phyloP scores from a whole-genome alignment of 305 asterid species.

The Plantago rigida region DNA sequence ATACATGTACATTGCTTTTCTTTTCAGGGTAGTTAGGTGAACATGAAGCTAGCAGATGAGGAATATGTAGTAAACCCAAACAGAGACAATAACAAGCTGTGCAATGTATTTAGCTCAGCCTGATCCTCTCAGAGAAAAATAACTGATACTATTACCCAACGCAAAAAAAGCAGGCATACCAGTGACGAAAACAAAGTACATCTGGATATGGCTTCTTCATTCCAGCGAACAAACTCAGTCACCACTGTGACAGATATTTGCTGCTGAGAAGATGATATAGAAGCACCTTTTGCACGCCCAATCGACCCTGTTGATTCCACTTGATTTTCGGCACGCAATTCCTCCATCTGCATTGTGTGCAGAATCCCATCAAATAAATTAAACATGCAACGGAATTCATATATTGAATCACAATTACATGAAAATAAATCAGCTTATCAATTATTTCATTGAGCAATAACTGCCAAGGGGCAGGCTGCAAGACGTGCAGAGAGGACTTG shows the following conservation, averaged over 20 bases:
- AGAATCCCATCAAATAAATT: not conserved
- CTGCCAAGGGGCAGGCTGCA: constrained; percentile 3
- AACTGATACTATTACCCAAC: constrained; percentile 9
- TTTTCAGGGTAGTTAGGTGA: too few relatives aligned
- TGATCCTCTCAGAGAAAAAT: not conserved
- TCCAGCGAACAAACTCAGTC: constrained; percentile 97
- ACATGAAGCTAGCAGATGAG: not conserved
- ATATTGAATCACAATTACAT: constrained; percentile 9
- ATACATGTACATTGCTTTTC: too few relatives aligned
- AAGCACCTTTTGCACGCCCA: constrained; percentile 92
- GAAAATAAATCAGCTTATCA: constrained; percentile 10
- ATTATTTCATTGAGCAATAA: constrained; percentile 16
- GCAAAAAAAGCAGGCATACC: constrained; percentile 38
- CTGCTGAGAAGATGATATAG: constrained; percentile 69
- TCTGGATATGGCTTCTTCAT: constrained; percentile 91
- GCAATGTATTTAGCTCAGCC: constrained; percentile 10
- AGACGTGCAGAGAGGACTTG: constrained; percentile 23
- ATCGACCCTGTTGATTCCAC: constrained; percentile 83
- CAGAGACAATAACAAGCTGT: constrained; percentile 7
- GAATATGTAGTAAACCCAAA: not conserved
- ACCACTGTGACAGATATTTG: constrained; percentile 93
- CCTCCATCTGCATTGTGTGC: constrained; percentile 64
- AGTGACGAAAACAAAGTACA: constrained; percentile 72
- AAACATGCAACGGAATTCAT: not conserved
- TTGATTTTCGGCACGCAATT: constrained; percentile 70